These are phyloP conservation scores for Kwoniella botswanensis DNA, from an alignment of 768 basidiomycete species.

Conservation along the genomic window DNA sequence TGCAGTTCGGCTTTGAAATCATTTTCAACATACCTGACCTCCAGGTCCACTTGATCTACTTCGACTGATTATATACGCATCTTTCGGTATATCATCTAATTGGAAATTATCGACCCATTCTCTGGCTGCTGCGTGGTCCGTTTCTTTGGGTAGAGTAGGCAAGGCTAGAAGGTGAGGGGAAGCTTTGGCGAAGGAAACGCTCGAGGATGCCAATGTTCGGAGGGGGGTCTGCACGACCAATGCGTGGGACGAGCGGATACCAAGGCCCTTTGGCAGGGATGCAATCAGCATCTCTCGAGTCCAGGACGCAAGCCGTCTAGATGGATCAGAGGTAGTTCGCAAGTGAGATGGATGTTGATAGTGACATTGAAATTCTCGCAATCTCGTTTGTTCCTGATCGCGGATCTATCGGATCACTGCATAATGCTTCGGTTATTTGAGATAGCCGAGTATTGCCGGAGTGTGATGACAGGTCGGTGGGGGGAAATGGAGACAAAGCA, in stretches of 20 bases:
- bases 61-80: constrained; percentile 36
- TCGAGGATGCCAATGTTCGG: not conserved
- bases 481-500: not conserved
- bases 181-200: not conserved
- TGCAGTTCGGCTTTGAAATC: no score
- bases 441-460: not conserved
- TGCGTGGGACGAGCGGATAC: no score
- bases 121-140: constrained; percentile 33
- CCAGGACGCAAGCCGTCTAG: no score
- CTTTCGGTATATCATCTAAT: constrained; percentile 45
- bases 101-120: constrained; percentile 42
- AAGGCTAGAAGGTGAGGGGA: constrained; percentile 18
- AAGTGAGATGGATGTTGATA: not conserved
- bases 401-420: constrained; percentile 22
- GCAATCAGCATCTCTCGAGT: no score
- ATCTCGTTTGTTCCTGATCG: not conserved
- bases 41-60: constrained; percentile 53
- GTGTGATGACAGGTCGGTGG: no score
- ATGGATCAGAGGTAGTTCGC: no score
- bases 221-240: not conserved
- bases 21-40: constrained; percentile 48
- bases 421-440: not conserved
- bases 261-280: no score
- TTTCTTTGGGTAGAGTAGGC: constrained; percentile 11
- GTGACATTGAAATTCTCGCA: not conserved